Conservation (phyloP, 2,329 filamentous ascomycete genomes). For the Diaporthe vaccinii region DNA sequence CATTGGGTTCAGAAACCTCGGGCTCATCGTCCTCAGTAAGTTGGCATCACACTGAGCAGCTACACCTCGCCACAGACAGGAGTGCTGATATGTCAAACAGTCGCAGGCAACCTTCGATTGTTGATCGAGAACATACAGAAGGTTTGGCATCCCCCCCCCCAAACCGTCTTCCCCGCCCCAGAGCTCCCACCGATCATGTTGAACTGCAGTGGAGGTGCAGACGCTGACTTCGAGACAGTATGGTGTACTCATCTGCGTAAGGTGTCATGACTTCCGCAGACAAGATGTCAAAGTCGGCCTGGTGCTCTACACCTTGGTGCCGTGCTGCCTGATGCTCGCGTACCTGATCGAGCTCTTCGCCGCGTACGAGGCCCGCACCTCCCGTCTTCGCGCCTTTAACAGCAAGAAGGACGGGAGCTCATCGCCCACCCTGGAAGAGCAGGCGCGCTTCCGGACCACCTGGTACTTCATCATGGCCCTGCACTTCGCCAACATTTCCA, state of each 20-base stretch:
- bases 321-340: constrained; percentile 90
- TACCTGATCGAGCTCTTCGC: constrained; percentile 91
- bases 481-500: constrained; percentile 86
- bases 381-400: constrained; percentile 49
- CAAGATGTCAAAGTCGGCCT: constrained; percentile 83
- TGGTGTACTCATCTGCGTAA: constrained; percentile 91
- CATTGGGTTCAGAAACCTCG: constrained; percentile 93
- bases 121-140: constrained; percentile 98
- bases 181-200: constrained; percentile 35
- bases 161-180: no score
- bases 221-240: constrained; percentile 71
- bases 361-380: constrained; percentile 80
- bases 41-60: not conserved
- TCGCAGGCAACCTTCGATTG: constrained; percentile 92
- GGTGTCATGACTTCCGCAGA: constrained; percentile 87
- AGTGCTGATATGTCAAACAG: constrained; percentile 56
- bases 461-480: constrained; percentile 86
- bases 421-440: constrained; percentile 71
- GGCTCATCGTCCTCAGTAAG: constrained; percentile 91
- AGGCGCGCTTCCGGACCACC: constrained; percentile 76
- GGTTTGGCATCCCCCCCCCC: constrained; percentile 58
- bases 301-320: constrained; percentile 87
- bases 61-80: not conserved
- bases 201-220: not conserved
- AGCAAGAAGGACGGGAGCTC: constrained; percentile 63